These are phyloP conservation scores for Cruciata laevipes DNA, from an alignment of 257 asterid species.

Conservation along the genomic window DNA sequence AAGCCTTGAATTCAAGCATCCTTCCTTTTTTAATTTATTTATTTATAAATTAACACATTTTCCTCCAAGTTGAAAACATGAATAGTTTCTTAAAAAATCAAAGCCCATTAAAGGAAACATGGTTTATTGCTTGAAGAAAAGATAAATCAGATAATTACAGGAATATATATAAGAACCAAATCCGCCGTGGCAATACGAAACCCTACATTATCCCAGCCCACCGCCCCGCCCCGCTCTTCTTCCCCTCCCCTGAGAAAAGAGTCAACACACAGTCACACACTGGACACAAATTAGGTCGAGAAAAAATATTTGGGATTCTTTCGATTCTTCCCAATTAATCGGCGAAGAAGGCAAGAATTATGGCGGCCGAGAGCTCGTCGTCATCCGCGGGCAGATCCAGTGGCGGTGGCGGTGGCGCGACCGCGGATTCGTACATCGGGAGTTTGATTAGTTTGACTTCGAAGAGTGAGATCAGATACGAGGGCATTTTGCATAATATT, in stretches of 20 bases:
- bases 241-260: background rate
- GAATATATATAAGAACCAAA: background rate
- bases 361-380: constrained; percentile 71
- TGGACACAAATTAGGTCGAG: background rate
- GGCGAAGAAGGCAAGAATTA: constrained; percentile 19
- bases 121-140: background rate
- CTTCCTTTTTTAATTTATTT: too few species aligned
- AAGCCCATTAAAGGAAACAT: background rate
- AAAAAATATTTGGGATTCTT: too few species aligned
- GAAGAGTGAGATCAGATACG: constrained; percentile 93
- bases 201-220: constrained; percentile 8
- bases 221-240: background rate
- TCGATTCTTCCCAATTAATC: background rate
- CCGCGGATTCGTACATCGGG: constrained; percentile 91
- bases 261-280: constrained; percentile 16
- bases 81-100: background rate
- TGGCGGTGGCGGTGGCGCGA: constrained; percentile 31
- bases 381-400: constrained; percentile 57
- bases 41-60: too few species aligned
- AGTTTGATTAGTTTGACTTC: constrained; percentile 92
- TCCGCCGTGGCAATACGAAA: constrained; percentile 1
- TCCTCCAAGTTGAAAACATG: background rate
- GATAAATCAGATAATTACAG: background rate
- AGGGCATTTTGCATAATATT: constrained; percentile 78
- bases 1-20: too few species aligned